Conservation (phyloP, 2,329 filamentous ascomycete genomes). For the Fulvia fulva region DNA sequence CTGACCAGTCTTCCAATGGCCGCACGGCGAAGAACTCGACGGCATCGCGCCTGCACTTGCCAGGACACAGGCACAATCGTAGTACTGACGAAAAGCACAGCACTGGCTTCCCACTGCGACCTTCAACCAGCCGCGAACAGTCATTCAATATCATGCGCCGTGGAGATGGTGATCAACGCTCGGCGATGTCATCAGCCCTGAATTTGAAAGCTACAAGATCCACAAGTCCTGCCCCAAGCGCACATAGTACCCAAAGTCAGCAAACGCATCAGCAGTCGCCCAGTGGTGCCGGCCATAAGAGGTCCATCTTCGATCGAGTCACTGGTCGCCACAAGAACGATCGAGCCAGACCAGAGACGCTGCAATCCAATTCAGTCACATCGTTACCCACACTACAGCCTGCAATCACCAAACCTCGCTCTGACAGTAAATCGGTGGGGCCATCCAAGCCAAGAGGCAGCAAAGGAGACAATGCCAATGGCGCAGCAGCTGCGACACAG, state of each 20-base stretch:
- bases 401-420: conserved; percentile 18
- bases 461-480: conserved; percentile 18
- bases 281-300: conserved; percentile 43
- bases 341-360: conserved; percentile 33
- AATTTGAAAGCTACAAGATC: conserved; percentile 56
- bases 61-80: conserved; percentile 64
- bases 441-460: conserved; percentile 21
- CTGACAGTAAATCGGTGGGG: conserved; percentile 27
- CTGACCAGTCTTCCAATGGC: conserved; percentile 29
- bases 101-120: conserved; percentile 57
- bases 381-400: conserved; percentile 36
- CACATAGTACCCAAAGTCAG: conserved; percentile 57
- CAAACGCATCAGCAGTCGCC: conserved; percentile 55
- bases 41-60: conserved; percentile 61
- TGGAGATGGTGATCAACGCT: conserved; percentile 50
- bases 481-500: conserved; percentile 8
- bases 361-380: conserved; percentile 41
- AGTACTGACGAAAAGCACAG: conserved; percentile 56
- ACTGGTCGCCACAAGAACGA: conserved; percentile 48
- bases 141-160: conserved; percentile 52
- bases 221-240: conserved; percentile 77
- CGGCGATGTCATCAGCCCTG: conserved; percentile 46
- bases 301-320: conserved; percentile 53
- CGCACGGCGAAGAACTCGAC: conserved; percentile 32
- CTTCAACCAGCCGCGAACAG: conserved; percentile 73